Evolutionary conservation across 1,139 yeast species (phyloP).

Genomic region (Lodderomyces elongisporus): DNA sequence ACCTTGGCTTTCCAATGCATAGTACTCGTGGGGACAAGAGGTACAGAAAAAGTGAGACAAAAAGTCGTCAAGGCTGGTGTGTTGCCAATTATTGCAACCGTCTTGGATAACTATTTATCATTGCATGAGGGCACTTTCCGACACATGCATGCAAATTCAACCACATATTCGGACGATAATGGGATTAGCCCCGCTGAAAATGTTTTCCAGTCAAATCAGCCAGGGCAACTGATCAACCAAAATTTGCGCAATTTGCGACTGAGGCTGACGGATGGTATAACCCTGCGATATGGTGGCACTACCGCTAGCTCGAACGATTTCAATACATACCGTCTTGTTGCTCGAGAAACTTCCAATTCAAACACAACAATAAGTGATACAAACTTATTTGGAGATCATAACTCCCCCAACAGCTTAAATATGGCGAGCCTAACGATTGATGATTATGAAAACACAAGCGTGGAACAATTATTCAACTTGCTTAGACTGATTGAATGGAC

Average conservation of each 20-base stretch:
- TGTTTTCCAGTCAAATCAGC: neutral
- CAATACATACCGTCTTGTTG: neutral
- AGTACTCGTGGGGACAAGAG: constrained; percentile 87
- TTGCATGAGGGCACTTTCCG: constrained; percentile 37
- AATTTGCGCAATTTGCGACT: too few species aligned
- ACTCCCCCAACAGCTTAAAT: neutral
- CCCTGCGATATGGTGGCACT: too few species aligned
- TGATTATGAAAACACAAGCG: constrained; percentile 35
- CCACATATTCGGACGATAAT: neutral
- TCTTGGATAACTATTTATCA: constrained; percentile 74
- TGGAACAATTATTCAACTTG: constrained; percentile 37
- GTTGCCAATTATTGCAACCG: constrained; percentile 85
- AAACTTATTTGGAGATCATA: constrained; percentile 1
- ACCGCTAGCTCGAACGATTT: neutral
- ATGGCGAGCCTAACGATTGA: constrained; percentile 9
- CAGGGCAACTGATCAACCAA: neutral
- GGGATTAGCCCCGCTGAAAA: neutral
- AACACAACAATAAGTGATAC: constrained; percentile 15
- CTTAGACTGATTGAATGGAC: constrained; percentile 12
- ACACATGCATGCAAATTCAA: constrained; percentile 18
- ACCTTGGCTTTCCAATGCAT: constrained; percentile 88
- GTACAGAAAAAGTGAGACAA: constrained; percentile 78
- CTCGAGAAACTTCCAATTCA: neutral
- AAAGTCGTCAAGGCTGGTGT: constrained; percentile 90
- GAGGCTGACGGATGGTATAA: too few species aligned